phyloP scores from a whole-genome alignment of 2,329 filamentous ascomycete species.

The Pseudocercospora ulei region DNA sequence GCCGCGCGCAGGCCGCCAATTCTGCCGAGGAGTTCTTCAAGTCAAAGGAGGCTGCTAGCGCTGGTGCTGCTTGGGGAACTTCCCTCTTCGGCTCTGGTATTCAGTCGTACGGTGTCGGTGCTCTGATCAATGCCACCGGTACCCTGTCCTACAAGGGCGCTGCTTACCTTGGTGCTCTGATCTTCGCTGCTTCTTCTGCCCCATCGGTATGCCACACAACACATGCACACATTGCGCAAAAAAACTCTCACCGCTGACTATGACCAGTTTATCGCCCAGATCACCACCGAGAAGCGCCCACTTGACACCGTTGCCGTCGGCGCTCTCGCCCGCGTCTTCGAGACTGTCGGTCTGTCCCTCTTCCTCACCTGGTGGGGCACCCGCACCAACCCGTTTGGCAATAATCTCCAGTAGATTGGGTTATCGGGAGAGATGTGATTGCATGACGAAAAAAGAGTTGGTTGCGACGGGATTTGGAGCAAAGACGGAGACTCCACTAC shows the following conservation, averaged over 20 bases:
- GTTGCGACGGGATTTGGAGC: slow-evolving; percentile 8
- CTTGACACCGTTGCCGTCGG: slow-evolving; percentile 82
- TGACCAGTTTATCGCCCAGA: slow-evolving; percentile 67
- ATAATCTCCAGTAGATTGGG: slow-evolving; percentile 55
- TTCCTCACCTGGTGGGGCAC: slow-evolving; percentile 98
- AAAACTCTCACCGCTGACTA: too few species aligned
- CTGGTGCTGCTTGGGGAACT: slow-evolving; percentile 80
- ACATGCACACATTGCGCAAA: too few species aligned
- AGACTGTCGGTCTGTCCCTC: slow-evolving; percentile 83
- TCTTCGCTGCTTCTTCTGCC: slow-evolving; percentile 85
- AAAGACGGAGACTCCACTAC: slow-evolving; percentile 8
- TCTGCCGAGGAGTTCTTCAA: slow-evolving; percentile 93
- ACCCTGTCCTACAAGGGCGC: slow-evolving; percentile 96
- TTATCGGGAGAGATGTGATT: slow-evolving; percentile 5
- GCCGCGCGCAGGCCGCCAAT: slow-evolving; percentile 81
- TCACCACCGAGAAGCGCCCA: slow-evolving; percentile 85
- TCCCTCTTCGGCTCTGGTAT: slow-evolving; percentile 80
- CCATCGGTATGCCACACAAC: slow-evolving; percentile 58
- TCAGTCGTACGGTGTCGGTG: slow-evolving; percentile 40
- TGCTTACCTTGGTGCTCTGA: slow-evolving; percentile 78
- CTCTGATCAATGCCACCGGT: slow-evolving; percentile 71
- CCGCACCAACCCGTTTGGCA: slow-evolving; percentile 83
- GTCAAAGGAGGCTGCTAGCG: slow-evolving; percentile 82
- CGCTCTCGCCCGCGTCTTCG: slow-evolving; percentile 71
- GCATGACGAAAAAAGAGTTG: slow-evolving; percentile 8